These are phyloP conservation scores for Saitozyma sp. DNA, from an alignment of 768 basidiomycete genomes.

Conservation along the genomic window DNA sequence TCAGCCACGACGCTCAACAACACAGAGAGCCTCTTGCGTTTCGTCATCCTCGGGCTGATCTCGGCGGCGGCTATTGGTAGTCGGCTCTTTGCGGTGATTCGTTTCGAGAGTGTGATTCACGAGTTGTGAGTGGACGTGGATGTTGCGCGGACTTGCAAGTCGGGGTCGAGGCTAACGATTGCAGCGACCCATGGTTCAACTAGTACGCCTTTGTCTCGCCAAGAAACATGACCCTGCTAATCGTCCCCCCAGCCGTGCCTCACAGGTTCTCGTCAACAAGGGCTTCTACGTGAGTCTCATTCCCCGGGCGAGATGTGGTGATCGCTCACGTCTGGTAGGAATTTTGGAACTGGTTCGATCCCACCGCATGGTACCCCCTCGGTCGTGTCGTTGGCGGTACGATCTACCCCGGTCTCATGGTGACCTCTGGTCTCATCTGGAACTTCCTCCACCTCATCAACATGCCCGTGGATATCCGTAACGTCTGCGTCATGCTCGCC, in stretches of 20 bases:
- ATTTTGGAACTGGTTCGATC: conserved; percentile 99
- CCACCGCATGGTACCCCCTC: conserved; percentile 98
- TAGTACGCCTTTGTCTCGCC: conserved; percentile 64
- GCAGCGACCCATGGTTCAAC: conserved; percentile 98
- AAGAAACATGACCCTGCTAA: not conserved
- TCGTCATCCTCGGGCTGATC: conserved; percentile 84
- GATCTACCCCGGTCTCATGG: conserved; percentile 97
- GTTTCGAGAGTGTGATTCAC: conserved; percentile 99
- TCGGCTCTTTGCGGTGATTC: conserved; percentile 92
- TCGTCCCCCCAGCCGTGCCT: conserved; percentile 72
- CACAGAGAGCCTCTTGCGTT: conserved; percentile 84
- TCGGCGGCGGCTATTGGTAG: conserved; percentile 93
- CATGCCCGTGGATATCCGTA: conserved; percentile 94
- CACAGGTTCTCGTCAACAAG: conserved; percentile 80
- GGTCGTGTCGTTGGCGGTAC: conserved; percentile 98
- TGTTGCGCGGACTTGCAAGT: not conserved
- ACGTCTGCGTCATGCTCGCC: conserved; percentile 93
- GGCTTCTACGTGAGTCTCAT: conserved; percentile 82
- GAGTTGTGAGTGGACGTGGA: conserved; percentile 75
- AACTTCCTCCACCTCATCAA: conserved; percentile 81
- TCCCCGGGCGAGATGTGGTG: conserved; percentile 6
- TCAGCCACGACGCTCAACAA: conserved; percentile 67
- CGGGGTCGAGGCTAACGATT: conserved; percentile 13
- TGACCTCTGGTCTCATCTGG: conserved; percentile 96
- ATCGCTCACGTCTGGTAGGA: conserved; percentile 59